phyloP scores from a whole-genome alignment of 352 stramenopile species.

The Phytopythium cucurbitacearum region DNA sequence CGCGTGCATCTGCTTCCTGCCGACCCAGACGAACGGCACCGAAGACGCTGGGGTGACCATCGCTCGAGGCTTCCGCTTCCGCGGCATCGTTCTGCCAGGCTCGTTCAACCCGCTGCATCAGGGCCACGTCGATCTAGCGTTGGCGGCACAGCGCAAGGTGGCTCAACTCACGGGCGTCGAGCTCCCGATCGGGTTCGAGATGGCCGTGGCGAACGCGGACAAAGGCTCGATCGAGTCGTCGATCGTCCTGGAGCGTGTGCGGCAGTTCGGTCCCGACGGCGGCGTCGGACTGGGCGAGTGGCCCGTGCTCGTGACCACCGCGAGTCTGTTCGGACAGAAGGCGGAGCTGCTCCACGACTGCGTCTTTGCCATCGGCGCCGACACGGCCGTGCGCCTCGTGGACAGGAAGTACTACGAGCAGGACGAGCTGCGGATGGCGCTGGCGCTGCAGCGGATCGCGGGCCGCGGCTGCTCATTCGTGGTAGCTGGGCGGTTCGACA shows the following conservation, averaged over 20 bases:
- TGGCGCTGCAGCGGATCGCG: constrained; percentile 66
- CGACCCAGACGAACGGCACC: constrained; percentile 4
- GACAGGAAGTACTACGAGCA: constrained; percentile 90
- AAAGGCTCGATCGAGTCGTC: constrained; percentile 55
- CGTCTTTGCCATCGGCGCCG: constrained; percentile 85
- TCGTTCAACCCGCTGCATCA: constrained; percentile 85
- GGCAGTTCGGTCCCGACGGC: constrained; percentile 36
- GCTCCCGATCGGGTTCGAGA: constrained; percentile 62
- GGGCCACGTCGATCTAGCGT: constrained; percentile 60
- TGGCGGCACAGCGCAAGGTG: constrained; percentile 40
- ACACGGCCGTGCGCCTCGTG: constrained; percentile 85
- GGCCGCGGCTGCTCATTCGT: constrained; percentile 74
- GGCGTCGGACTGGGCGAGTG: constrained; percentile 22
- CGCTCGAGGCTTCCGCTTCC: constrained; percentile 38
- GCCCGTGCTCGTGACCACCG: constrained; percentile 77
- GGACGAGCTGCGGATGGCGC: constrained; percentile 68
- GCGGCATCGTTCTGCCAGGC: constrained; percentile 60
- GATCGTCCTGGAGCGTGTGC: constrained; percentile 36
- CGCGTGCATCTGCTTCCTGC: constrained; percentile 45
- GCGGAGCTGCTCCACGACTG: constrained; percentile 67
- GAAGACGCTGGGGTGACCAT: constrained; percentile 4
- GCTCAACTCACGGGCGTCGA: constrained; percentile 18
- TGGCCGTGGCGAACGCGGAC: constrained; percentile 75
- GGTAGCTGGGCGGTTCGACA: constrained; percentile 77
- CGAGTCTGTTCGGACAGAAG: constrained; percentile 81